Evolutionary conservation across 1,284 basidiomycete genomes (phyloP).

Genomic region (Cryptococcus hybrid): DNA sequence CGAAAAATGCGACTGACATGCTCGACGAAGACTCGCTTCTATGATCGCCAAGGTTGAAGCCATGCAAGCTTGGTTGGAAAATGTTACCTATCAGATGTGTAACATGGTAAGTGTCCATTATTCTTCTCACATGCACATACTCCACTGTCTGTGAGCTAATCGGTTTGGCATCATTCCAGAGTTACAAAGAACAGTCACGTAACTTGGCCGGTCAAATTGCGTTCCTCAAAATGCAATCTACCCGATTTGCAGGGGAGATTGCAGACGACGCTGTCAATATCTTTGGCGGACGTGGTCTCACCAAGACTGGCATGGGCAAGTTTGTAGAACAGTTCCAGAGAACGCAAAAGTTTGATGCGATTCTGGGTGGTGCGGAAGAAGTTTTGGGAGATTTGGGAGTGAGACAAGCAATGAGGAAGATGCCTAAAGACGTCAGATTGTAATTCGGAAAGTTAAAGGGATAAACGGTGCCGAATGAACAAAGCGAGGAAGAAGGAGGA

Average conservation of each 20-base stretch:
- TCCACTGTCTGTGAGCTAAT: not conserved
- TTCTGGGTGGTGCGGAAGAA: conserved; percentile 54
- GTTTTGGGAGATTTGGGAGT: conserved; percentile 57
- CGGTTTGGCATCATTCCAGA: conserved; percentile 46
- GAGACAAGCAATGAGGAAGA: conserved; percentile 52
- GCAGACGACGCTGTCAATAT: conserved; percentile 55
- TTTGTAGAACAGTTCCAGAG: conserved; percentile 54
- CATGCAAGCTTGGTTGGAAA: conserved; percentile 84
- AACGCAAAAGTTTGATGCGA: conserved; percentile 82
- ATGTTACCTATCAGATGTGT: conserved; percentile 86
- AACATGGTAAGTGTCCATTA: conserved; percentile 58
- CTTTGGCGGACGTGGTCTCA: conserved; percentile 59
- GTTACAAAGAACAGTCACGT: conserved; percentile 66
- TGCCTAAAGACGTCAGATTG: conserved; percentile 46
- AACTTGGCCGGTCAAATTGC: conserved; percentile 51
- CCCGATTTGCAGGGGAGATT: conserved; percentile 47
- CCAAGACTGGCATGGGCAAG: conserved; percentile 62
- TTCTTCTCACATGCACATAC: not conserved
- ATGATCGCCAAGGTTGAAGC: conserved; percentile 85
- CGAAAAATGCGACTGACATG: not conserved
- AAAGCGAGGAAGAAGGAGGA: not conserved
- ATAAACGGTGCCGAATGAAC: not conserved
- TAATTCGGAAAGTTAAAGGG: conserved; percentile 7
- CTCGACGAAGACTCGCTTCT: conserved; percentile 57
- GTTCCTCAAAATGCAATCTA: conserved; percentile 61